Evolutionary conservation across 2,329 filamentous ascomycete species (phyloP).

Genomic region (Scedosporium boydii): DNA sequence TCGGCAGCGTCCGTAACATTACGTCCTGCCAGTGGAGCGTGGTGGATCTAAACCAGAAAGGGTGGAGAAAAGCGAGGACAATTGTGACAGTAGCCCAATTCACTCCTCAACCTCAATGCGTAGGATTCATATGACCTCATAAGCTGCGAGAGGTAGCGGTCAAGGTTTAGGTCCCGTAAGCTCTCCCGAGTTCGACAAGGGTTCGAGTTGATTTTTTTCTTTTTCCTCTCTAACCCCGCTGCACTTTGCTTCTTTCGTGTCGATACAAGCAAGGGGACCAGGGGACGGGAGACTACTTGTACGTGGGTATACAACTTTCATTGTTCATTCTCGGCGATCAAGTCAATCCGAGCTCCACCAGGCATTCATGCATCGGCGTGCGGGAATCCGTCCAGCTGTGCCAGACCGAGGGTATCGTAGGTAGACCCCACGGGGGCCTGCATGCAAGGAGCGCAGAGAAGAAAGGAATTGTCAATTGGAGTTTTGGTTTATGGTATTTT

Average conservation of each 20-base stretch:
- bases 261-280: too few species aligned
- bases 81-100: neutral
- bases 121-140: slow-evolving; percentile 5
- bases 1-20: neutral
- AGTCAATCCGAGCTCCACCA: neutral
- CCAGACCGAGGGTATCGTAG: neutral
- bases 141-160: slow-evolving; percentile 1
- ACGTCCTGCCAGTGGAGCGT: neutral
- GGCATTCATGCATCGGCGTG: neutral
- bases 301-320: neutral
- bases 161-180: neutral
- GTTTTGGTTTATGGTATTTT: neutral
- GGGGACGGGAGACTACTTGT: neutral
- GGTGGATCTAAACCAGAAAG: neutral
- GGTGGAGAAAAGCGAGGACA: neutral
- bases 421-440: neutral
- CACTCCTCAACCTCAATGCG: neutral
- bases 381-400: neutral
- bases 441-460: neutral
- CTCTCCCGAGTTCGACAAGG: neutral
- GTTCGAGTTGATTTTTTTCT: neutral
- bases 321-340: neutral
- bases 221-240: neutral
- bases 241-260: neutral
- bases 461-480: neutral